Conservation (phyloP, 257 asterid species). For the Anisodus tanguticus region DNA sequence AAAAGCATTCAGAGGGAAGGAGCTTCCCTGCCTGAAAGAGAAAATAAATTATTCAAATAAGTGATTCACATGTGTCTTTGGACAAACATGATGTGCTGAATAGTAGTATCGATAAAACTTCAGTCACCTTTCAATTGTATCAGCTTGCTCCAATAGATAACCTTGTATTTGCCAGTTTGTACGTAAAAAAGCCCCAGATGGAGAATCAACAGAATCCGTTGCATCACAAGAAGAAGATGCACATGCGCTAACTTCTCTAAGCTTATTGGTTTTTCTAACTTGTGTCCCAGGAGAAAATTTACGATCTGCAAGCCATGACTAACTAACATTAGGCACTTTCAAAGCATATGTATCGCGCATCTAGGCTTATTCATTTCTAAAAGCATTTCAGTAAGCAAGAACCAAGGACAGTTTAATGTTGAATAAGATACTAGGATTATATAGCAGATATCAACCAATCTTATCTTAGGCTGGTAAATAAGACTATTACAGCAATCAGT, state of each 20-base stretch:
- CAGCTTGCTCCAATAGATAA: conserved; percentile 80
- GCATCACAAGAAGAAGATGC: conserved; percentile 46
- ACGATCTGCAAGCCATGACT: conserved; percentile 45
- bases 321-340: conserved; percentile 25
- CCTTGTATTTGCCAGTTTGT: conserved; percentile 98
- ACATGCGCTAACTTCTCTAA: conserved; percentile 45
- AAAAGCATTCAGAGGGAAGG: conserved; percentile 71
- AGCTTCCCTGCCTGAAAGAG: conserved; percentile 69
- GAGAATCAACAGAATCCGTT: conserved; percentile 44
- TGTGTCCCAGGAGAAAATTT: conserved; percentile 50
- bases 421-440: not conserved
- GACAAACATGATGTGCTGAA: not conserved
- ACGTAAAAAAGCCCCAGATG: conserved; percentile 66
- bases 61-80: conserved; percentile 6
- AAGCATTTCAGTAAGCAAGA: conserved; percentile 18
- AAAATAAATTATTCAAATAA: conserved; percentile 11
- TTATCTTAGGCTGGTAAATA: not conserved
- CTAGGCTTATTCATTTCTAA: conserved; percentile 18
- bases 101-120: conserved; percentile 18
- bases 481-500: not conserved
- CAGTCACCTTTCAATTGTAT: conserved; percentile 74
- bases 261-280: conserved; percentile 40
- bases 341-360: not conserved
- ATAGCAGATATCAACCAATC: conserved; percentile 12
- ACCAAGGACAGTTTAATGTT: not conserved